Evolutionary conservation across 352 stramenopile genomes (phyloP).

Genomic region (Phytophthora hibernalis): DNA sequence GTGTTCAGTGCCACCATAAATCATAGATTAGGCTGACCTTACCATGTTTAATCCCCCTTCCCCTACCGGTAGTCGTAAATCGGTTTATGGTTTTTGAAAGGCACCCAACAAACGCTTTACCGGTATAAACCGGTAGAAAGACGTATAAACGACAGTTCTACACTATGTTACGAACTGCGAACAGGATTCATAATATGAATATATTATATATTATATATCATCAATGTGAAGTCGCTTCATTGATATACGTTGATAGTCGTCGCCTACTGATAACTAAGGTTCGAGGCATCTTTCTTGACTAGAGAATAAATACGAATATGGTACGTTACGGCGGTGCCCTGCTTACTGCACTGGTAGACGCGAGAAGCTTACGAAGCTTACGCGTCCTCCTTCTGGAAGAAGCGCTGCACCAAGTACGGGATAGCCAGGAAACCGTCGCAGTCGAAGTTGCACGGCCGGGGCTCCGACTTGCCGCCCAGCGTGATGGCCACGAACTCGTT

Average conservation of each 20-base stretch:
- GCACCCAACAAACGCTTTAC: no score
- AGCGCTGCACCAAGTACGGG: conserved; percentile 51
- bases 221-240: neutral
- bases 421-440: conserved; percentile 53
- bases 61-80: no score
- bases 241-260: conserved; percentile 3
- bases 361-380: no score
- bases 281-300: conserved; percentile 8
- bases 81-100: no score
- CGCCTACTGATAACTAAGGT: conserved; percentile 1
- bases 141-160: no score
- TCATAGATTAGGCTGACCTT: no score
- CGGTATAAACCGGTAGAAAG: no score
- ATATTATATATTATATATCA: no score
- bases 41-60: no score
- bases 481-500: conserved; percentile 58
- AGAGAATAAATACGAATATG: conserved; percentile 26
- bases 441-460: conserved; percentile 31
- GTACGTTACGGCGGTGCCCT: neutral
- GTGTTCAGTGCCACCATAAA: no score
- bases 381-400: conserved; percentile 41
- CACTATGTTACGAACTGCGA: no score
- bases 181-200: neutral
- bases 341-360: neutral
- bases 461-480: conserved; percentile 38